These are phyloP conservation scores for Thelonectria discophora DNA, from an alignment of 2,329 filamentous ascomycete genomes.

Conservation along the genomic window DNA sequence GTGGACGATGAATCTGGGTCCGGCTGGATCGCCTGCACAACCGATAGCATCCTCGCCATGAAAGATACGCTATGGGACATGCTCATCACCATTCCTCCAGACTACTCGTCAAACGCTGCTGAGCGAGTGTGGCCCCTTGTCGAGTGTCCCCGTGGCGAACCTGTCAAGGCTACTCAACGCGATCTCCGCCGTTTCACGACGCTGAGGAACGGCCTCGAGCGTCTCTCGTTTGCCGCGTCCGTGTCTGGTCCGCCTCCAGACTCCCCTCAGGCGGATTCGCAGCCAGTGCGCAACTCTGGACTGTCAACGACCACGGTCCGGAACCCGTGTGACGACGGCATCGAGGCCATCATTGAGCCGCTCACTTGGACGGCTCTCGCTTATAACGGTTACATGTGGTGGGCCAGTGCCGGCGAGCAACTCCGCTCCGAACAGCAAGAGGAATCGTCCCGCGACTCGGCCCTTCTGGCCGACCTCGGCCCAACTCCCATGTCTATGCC, in stretches of 20 bases:
- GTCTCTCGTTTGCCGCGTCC: slow-evolving; percentile 47
- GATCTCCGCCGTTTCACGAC: slow-evolving; percentile 83
- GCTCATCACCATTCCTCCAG: slow-evolving; percentile 80
- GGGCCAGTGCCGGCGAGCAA: slow-evolving; percentile 84
- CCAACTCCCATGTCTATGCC: slow-evolving; percentile 48
- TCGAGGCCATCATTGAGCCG: slow-evolving; percentile 68
- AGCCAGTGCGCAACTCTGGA: slow-evolving; percentile 40
- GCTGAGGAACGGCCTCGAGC: slow-evolving; percentile 70
- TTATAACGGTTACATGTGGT: slow-evolving; percentile 89
- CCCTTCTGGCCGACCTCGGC: slow-evolving; percentile 63
- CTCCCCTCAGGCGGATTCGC: slow-evolving; percentile 42
- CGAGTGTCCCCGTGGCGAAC: slow-evolving; percentile 68
- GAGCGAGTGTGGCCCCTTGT: slow-evolving; percentile 80
- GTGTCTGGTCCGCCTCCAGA: slow-evolving; percentile 40
- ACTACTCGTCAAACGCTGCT: slow-evolving; percentile 64
- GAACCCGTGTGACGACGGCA: slow-evolving; percentile 57
- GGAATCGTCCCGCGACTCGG: slow-evolving; percentile 62
- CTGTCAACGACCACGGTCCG: slow-evolving; percentile 41
- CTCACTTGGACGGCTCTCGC: slow-evolving; percentile 77
- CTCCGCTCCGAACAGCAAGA: slow-evolving; percentile 68
- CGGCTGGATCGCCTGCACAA: slow-evolving; percentile 95
- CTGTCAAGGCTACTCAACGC: slow-evolving; percentile 86
- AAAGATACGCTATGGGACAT: slow-evolving; percentile 91
- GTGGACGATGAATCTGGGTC: slow-evolving; percentile 59
- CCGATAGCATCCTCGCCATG: slow-evolving; percentile 88